Evolutionary conservation across 306 rosid species (phyloP).

Genomic region (Sindora glabra): DNA sequence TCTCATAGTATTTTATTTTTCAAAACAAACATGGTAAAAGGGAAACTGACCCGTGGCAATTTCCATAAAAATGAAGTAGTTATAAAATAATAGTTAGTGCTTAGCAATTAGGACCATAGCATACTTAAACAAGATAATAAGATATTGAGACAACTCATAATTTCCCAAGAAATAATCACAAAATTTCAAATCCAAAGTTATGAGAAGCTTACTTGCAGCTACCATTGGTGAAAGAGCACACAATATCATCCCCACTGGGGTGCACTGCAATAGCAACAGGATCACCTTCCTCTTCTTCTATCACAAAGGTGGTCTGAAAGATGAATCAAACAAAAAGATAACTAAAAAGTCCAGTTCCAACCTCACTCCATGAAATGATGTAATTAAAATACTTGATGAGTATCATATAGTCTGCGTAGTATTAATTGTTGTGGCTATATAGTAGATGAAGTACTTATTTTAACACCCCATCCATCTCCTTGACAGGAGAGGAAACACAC

Average conservation of each 20-base stretch:
- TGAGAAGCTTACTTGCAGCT: slow-evolving; percentile 81
- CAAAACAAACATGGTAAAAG: neutral
- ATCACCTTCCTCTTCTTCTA: slow-evolving; percentile 86
- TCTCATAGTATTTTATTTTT: neutral
- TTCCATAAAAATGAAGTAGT: neutral
- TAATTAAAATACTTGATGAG: too few species aligned
- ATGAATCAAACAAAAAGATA: neutral
- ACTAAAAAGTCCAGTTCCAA: slow-evolving; percentile 1
- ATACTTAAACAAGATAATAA: neutral
- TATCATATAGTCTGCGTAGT: slow-evolving; percentile 1
- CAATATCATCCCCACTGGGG: slow-evolving; percentile 69
- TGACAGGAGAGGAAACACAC: too few species aligned
- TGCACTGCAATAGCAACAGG: slow-evolving; percentile 75
- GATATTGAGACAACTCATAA: neutral
- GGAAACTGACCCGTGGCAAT: neutral
- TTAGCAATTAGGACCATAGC: neutral
- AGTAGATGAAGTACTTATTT: too few species aligned
- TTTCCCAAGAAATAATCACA: neutral
- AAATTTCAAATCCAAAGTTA: neutral
- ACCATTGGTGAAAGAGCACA: slow-evolving; percentile 73
- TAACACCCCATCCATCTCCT: neutral
- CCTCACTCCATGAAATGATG: too few species aligned
- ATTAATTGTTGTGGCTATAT: too few species aligned
- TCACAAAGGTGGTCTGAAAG: slow-evolving; percentile 51
- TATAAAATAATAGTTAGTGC: neutral